Evolutionary conservation across 495 filamentous ascomycete genomes (phyloP).

Genomic region (Penicillium chermesinum): DNA sequence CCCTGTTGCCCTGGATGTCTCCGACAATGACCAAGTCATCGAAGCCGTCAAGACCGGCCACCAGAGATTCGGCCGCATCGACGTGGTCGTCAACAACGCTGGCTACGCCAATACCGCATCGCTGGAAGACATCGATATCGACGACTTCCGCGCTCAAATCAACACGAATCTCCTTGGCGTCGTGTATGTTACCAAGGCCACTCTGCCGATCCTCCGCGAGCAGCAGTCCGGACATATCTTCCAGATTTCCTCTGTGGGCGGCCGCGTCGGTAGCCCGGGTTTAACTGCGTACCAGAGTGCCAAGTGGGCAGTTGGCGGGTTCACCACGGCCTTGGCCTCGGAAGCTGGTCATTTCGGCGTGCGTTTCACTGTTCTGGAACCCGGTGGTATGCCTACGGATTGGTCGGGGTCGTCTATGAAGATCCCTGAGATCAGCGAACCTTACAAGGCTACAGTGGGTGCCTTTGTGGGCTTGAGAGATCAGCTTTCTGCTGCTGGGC

Average conservation of each 20-base stretch:
- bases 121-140: conserved; percentile 18
- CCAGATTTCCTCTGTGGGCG: not conserved
- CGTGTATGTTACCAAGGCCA: conserved; percentile 39
- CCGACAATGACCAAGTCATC: conserved; percentile 19
- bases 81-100: conserved; percentile 31
- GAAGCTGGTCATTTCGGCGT: conserved; percentile 24
- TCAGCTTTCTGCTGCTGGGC: not conserved
- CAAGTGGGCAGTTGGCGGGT: conserved; percentile 44
- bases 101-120: conserved; percentile 22
- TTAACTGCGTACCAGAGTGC: conserved; percentile 37
- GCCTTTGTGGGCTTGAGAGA: not conserved
- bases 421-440: conserved; percentile 20
- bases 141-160: conserved; percentile 19
- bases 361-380: conserved; percentile 30
- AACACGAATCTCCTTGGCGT: conserved; percentile 46
- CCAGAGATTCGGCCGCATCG: conserved; percentile 11
- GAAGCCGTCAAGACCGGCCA: conserved; percentile 9
- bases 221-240: conserved; percentile 22
- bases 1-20: conserved; percentile 36
- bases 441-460: conserved; percentile 19
- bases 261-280: not conserved
- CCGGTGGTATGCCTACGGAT: conserved; percentile 33
- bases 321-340: conserved; percentile 27
- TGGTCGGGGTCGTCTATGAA: conserved; percentile 29
- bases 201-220: conserved; percentile 45